Evolutionary conservation across 2,329 filamentous ascomycete species (phyloP), one percentile per base, ranked within the genome.

Genomic region (Fusarium penzigii): DNA sequence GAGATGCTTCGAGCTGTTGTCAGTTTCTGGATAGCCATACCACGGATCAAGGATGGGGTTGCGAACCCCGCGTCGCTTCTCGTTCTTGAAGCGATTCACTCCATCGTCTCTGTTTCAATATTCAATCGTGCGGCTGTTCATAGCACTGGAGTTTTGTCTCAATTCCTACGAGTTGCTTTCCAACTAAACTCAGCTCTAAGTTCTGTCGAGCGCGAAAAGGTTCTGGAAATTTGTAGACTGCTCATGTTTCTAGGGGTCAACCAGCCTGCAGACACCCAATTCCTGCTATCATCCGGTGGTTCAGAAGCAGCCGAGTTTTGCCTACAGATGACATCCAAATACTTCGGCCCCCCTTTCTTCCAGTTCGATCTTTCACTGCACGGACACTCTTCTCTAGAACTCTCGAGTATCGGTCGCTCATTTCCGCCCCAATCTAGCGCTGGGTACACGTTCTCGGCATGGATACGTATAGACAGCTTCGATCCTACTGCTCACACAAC

Each of bases 371-470:
- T 99, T 17, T 94, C 92, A 1, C 75, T 91, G 14, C 82, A 92
- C 69, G 95, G 95, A 1, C 93, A 91, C 71, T 89, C 90, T 13
- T 96, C 94, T 0, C 83, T 97, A 56, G 95, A 99, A 69, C 78
- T 99, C 29, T 84, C 91, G 8, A 92, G 86, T n/a, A 78, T 99
- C 25, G 91, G 91, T 6, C 86, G 89, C 32, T 74, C 85, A 2
- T 99, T 99, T 64, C 95, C 94, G 11, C 92, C 94, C 1, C 80
- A 84, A 49, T 85, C 86, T 16, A 83, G 86, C 10, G 77, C 80
- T n/a, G 95, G 94, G 17, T 99, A 97, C 73, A 96, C 92, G 1
- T 88, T 99, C 55, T 84, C 89, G 42, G 84, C 90, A 1, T 99
- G 94, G 94, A 82, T 96, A 45, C 85, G 89, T 17, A 84, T 99